Percentiles rank a stretch among this genome's conserved stretches.
Conservation (phyloP, 768 basidiomycete species). For the Amanita subjunquillea region DNA sequence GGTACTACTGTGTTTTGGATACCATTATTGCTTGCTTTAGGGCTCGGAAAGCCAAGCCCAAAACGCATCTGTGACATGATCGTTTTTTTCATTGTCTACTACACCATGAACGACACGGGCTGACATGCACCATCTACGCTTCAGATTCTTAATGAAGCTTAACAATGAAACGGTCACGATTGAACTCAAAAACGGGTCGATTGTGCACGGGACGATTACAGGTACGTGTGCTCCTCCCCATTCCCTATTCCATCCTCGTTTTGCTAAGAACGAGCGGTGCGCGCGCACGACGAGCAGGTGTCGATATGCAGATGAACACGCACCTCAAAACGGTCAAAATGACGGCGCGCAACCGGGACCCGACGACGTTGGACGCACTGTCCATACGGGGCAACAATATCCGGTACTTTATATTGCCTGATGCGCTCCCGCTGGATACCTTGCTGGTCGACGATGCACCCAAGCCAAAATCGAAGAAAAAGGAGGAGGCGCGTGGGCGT, state of each 20-base stretch:
- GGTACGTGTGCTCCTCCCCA: slow-evolving; percentile 33
- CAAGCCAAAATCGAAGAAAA: slow-evolving; percentile 88
- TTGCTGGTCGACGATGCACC: slow-evolving; percentile 96
- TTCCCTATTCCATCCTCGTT: not conserved
- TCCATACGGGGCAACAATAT: slow-evolving; percentile 97
- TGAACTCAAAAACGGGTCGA: slow-evolving; percentile 95
- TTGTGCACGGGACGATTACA: slow-evolving; percentile 94
- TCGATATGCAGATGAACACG: slow-evolving; percentile 99
- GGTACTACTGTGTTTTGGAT: slow-evolving; percentile 30
- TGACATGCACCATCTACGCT: not conserved
- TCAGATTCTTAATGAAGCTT: slow-evolving; percentile 97
- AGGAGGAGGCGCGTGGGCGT: slow-evolving; percentile 70
- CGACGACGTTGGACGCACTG: slow-evolving; percentile 76
- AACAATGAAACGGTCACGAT: slow-evolving; percentile 99
- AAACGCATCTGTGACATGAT: too few relatives aligned
- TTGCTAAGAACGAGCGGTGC: not conserved
- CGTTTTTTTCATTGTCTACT: not conserved
- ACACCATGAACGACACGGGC: not conserved
- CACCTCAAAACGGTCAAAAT: slow-evolving; percentile 97
- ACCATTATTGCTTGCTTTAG: not conserved
- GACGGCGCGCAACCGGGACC: slow-evolving; percentile 86
- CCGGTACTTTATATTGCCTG: slow-evolving; percentile 95
- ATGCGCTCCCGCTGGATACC: slow-evolving; percentile 92
- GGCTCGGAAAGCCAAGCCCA: too few relatives aligned
- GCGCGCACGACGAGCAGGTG: slow-evolving; percentile 41